Evolutionary conservation across 2,329 filamentous ascomycete genomes (phyloP).

Genomic region (Sporothrix phasma): DNA sequence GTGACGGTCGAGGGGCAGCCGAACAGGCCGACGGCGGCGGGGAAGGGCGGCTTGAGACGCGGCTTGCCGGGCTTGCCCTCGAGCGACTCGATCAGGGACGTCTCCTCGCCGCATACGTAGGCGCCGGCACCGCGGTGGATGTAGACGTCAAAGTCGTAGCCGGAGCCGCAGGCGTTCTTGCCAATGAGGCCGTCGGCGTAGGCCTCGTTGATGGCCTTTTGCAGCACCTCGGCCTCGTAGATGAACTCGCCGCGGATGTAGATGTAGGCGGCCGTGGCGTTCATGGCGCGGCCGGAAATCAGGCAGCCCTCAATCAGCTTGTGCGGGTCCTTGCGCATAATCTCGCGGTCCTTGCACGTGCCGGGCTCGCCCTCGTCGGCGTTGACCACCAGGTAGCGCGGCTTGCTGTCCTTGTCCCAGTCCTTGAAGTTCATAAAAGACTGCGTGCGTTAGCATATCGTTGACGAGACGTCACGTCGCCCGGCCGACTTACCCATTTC

Average conservation of each 20-base stretch:
- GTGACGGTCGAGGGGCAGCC: slow-evolving; percentile 96
- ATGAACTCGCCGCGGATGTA: slow-evolving; percentile 99
- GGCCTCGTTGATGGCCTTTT: slow-evolving; percentile 93
- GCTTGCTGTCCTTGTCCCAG: slow-evolving; percentile 96
- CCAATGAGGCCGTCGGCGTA: slow-evolving; percentile 91
- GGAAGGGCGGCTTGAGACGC: slow-evolving; percentile 96
- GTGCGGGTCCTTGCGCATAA: slow-evolving; percentile 99
- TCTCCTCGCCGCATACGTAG: slow-evolving; percentile 97
- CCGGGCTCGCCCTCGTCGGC: slow-evolving; percentile 97
- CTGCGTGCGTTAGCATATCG: slow-evolving; percentile 34
- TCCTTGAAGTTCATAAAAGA: slow-evolving; percentile 99
- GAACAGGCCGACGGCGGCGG: slow-evolving; percentile 92
- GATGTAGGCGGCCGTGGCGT: slow-evolving; percentile 96
- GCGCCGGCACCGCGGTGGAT: slow-evolving; percentile 94
- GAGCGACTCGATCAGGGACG: slow-evolving; percentile 92
- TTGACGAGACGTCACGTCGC: too few relatives aligned
- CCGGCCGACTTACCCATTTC: slow-evolving; percentile 73
- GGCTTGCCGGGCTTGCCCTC: slow-evolving; percentile 99
- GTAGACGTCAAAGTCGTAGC: slow-evolving; percentile 97
- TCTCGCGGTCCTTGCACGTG: slow-evolving; percentile 98
- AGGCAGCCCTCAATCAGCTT: slow-evolving; percentile 97
- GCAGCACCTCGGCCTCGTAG: slow-evolving; percentile 85
- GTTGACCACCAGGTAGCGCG: slow-evolving; percentile 94
- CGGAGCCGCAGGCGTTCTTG: slow-evolving; percentile 94
- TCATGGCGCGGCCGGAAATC: slow-evolving; percentile 94